Percentiles rank a stretch among this genome's conserved stretches.
phyloP scores from a whole-genome alignment of 192 early-diverging fungal genomes.

The Coemansia sp. region DNA sequence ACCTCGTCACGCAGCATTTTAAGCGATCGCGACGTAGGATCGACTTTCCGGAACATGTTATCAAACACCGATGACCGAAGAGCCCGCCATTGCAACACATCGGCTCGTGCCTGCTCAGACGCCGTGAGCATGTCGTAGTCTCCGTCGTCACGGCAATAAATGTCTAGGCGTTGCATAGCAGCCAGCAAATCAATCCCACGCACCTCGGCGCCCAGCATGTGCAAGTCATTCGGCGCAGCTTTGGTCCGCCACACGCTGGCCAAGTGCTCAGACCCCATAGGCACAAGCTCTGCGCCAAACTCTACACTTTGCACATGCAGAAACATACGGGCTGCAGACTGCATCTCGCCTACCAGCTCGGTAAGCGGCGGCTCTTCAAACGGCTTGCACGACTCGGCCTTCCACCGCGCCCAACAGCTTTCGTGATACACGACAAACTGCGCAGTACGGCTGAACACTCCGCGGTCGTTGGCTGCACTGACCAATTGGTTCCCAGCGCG shows the following conservation, averaged over 20 bases:
- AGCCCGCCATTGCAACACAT: conserved; percentile 50
- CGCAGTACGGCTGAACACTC: conserved; percentile 65
- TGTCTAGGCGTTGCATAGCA: conserved; percentile 35
- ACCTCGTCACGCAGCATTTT: conserved; percentile 29
- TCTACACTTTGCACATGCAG: conserved; percentile 10
- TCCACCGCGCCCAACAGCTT: conserved; percentile 80
- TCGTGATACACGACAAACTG: conserved; percentile 72
- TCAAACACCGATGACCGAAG: conserved; percentile 36
- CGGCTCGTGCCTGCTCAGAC: conserved; percentile 37
- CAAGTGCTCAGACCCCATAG: conserved; percentile 30
- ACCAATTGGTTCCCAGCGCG: conserved; percentile 57
- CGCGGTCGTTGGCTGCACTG: conserved; percentile 59
- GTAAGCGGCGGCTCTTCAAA: conserved; percentile 62
- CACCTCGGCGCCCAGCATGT: conserved; percentile 26
- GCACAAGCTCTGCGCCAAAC: neutral
- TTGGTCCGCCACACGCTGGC: conserved; percentile 26
- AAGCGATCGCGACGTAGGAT: conserved; percentile 37
- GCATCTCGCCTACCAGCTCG: conserved; percentile 46
- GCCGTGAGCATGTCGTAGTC: conserved; percentile 52
- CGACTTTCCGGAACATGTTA: conserved; percentile 39
- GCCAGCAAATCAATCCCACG: conserved; percentile 22
- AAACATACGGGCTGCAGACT: conserved; percentile 25
- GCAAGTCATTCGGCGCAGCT: conserved; percentile 8
- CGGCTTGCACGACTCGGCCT: conserved; percentile 69
- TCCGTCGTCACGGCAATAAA: conserved; percentile 45